Percentiles rank a stretch among this genome's conserved stretches.
phyloP scores from a whole-genome alignment of 371 early-diverging fungal genomes.

The Coemansia sp. region DNA sequence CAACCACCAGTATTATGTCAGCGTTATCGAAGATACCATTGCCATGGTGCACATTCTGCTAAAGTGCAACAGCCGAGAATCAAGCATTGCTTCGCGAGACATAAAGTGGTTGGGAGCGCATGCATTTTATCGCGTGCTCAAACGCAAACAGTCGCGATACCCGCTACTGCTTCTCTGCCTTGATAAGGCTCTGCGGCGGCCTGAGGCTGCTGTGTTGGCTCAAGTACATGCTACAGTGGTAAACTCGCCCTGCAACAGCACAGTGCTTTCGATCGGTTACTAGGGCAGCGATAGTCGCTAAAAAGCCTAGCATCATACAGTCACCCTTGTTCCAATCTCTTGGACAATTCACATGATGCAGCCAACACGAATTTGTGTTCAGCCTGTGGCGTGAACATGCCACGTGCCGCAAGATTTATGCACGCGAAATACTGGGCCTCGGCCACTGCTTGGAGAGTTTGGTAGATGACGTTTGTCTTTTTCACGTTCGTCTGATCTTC shows the following conservation, averaged over 20 bases:
- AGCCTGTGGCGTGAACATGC: neutral
- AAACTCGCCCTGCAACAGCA: slow-evolving; percentile 19
- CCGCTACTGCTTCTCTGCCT: slow-evolving; percentile 17
- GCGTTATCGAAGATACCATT: slow-evolving; percentile 18
- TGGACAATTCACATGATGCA: neutral
- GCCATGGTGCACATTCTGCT: slow-evolving; percentile 31
- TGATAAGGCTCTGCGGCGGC: slow-evolving; percentile 5
- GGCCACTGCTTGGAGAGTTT: neutral
- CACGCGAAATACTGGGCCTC: neutral
- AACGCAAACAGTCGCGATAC: slow-evolving; percentile 45
- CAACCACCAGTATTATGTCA: slow-evolving; percentile 13
- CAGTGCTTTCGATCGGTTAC: neutral
- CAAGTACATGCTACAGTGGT: slow-evolving; percentile 12
- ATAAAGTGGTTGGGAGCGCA: slow-evolving; percentile 45
- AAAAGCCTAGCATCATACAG: too few species aligned
- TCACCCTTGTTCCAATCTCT: neutral
- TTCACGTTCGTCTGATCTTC: neutral
- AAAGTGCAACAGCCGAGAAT: slow-evolving; percentile 15
- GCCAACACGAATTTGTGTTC: neutral
- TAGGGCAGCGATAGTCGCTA: neutral
- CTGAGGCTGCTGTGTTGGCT: slow-evolving; percentile 10
- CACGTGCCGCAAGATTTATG: neutral
- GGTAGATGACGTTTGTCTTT: too few species aligned
- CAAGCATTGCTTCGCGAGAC: slow-evolving; percentile 17
- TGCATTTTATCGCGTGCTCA: slow-evolving; percentile 34